A percentile compares a stretch with the other conserved stretches of the same genome.
Evolutionary conservation across 2,329 filamentous ascomycete genomes (phyloP).

Genomic region (Sporothrix protearum): DNA sequence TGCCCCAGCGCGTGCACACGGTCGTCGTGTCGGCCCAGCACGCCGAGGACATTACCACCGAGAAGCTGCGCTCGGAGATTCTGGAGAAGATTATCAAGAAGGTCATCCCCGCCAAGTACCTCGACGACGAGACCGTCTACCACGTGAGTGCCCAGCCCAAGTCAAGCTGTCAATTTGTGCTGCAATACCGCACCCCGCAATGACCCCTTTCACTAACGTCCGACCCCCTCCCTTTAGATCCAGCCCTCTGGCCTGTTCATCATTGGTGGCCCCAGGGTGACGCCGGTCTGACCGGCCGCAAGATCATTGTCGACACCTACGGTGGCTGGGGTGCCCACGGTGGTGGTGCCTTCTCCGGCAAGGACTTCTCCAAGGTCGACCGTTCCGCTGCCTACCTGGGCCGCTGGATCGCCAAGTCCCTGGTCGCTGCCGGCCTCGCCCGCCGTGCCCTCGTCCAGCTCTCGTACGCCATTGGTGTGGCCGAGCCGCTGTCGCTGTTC

Average conservation of each 20-base stretch:
- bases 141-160: slow-evolving; percentile 60
- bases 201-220: slow-evolving; percentile 28
- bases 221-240: slow-evolving; percentile 53
- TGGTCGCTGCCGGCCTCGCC: slow-evolving; percentile 82
- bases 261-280: slow-evolving; percentile 98
- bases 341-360: slow-evolving; percentile 99
- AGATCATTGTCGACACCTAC: slow-evolving; percentile 99
- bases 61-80: slow-evolving; percentile 90
- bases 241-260: slow-evolving; percentile 98
- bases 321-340: slow-evolving; percentile 99
- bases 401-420: slow-evolving; percentile 98
- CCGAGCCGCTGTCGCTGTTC: slow-evolving; percentile 96
- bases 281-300: slow-evolving; percentile 95
- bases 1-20: slow-evolving; percentile 90
- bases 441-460: slow-evolving; percentile 95
- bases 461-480: slow-evolving; percentile 98
- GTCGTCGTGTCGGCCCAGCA: slow-evolving; percentile 97
- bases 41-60: slow-evolving; percentile 80
- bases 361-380: slow-evolving; percentile 99
- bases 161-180: background rate
- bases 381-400: slow-evolving; percentile 95
- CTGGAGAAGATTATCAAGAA: slow-evolving; percentile 95
- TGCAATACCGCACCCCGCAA: slow-evolving; percentile 11
- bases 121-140: slow-evolving; percentile 91
- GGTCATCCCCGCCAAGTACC: slow-evolving; percentile 86